Conservation (phyloP, 2,329 filamentous ascomycete species). For the Claviceps fusiformis region DNA sequence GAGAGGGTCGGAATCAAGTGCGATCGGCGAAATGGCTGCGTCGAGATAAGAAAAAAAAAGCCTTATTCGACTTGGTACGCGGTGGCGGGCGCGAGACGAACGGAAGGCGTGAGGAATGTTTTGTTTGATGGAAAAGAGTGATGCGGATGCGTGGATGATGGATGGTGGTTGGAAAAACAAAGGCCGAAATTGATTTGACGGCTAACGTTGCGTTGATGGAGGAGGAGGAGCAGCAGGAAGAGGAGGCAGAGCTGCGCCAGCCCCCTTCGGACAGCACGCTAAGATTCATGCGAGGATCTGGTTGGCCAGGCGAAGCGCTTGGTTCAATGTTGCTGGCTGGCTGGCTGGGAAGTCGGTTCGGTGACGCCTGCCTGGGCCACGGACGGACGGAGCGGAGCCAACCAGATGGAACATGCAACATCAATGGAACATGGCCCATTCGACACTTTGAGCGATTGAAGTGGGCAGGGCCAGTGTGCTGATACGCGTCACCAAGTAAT, state of each 20-base stretch:
- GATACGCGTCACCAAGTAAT: background rate
- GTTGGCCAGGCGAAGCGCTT: constrained; percentile 18
- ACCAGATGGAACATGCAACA: background rate
- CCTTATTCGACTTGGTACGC: background rate
- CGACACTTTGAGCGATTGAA: no score
- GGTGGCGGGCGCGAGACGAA: background rate
- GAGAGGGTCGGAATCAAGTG: background rate
- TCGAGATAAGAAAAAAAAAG: background rate
- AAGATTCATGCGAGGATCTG: constrained; percentile 1
- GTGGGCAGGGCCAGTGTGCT: no score
- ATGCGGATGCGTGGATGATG: constrained; percentile 9
- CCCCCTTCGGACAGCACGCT: constrained; percentile 1
- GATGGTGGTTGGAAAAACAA: constrained; percentile 1
- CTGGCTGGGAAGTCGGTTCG: background rate
- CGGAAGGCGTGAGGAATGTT: background rate
- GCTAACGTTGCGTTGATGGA: background rate
- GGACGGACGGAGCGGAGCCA: constrained; percentile 6
- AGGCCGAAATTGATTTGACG: no score
- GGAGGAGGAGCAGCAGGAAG: constrained; percentile 2
- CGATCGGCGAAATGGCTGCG: constrained; percentile 8
- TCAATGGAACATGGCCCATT: no score
- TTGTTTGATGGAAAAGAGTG: background rate
- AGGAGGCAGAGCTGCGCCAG: constrained; percentile 6
- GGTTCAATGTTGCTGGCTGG: constrained; percentile 4
- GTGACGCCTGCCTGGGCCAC: background rate